Conservation (phyloP, 768 basidiomycete species). For the Termitomyces sp. region DNA sequence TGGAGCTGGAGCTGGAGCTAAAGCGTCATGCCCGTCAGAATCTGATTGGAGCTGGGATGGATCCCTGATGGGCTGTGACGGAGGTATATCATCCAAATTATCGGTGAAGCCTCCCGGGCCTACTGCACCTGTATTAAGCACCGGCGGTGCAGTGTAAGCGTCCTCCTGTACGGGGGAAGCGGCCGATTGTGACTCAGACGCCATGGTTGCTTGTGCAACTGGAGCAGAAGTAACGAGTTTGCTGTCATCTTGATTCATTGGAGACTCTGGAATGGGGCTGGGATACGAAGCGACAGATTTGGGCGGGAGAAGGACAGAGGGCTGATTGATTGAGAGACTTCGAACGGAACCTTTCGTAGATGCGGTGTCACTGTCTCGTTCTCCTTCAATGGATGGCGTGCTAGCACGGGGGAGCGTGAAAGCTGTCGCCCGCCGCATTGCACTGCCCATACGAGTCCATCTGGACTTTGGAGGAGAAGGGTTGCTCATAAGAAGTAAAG, state of each 20-base stretch:
- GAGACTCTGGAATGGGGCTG: constrained; percentile 71
- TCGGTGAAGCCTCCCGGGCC: constrained; percentile 52
- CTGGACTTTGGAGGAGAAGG: constrained; percentile 35
- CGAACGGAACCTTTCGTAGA: constrained; percentile 22
- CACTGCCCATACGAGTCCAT: constrained; percentile 59
- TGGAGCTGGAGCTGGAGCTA: not conserved
- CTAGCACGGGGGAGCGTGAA: constrained; percentile 36
- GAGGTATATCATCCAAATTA: constrained; percentile 44
- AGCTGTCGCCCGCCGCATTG: constrained; percentile 56
- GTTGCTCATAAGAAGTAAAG: constrained; percentile 10
- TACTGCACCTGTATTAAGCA: constrained; percentile 33
- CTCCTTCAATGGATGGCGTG: constrained; percentile 29
- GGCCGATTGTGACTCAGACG: constrained; percentile 8
- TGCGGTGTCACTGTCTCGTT: constrained; percentile 25
- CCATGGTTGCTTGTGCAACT: constrained; percentile 27
- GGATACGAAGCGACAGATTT: constrained; percentile 28
- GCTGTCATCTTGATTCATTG: constrained; percentile 49
- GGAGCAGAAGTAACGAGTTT: constrained; percentile 32
- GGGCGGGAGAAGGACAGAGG: constrained; percentile 21
- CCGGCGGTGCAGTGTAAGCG: constrained; percentile 36
- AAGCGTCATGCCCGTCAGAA: constrained; percentile 14
- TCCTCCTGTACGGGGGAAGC: constrained; percentile 23
- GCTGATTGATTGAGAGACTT: constrained; percentile 14
- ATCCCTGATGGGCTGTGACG: constrained; percentile 26
- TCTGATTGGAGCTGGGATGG: constrained; percentile 23